Percentiles rank a stretch among this genome's conserved stretches.
Evolutionary conservation across 2,329 filamentous ascomycete species (phyloP).

Genomic region (Neopestalotiopsis rosae): DNA sequence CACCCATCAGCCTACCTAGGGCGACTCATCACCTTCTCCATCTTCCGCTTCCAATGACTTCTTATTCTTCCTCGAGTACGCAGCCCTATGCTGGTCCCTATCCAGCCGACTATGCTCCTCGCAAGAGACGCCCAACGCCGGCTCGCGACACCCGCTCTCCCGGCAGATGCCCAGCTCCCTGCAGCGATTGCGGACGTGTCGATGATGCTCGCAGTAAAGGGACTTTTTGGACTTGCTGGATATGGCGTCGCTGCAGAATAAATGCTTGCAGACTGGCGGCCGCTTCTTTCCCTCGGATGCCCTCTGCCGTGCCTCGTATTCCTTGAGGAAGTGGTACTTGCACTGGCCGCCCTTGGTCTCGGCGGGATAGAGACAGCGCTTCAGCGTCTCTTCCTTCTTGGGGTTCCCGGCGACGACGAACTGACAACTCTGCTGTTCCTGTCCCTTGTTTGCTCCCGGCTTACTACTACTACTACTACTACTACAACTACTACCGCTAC

Average conservation of each 20-base stretch:
- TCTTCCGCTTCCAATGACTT: neutral
- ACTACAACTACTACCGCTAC: no score
- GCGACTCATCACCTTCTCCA: constrained; percentile 6
- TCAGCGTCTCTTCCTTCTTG: neutral
- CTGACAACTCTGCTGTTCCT: neutral
- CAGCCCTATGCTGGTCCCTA: neutral
- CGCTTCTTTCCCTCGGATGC: neutral
- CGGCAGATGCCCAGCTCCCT: neutral
- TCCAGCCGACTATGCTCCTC: neutral
- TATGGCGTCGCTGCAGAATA: neutral
- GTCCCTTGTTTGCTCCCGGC: no score
- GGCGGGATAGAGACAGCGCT: neutral
- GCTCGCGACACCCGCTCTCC: neutral
- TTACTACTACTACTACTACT: no score
- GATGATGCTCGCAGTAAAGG: neutral
- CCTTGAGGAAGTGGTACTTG: neutral
- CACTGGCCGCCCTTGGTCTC: neutral
- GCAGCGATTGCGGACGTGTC: neutral
- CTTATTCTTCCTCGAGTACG: neutral
- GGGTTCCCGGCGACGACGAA: neutral
- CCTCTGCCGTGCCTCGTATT: neutral
- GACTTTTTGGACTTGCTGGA: neutral
- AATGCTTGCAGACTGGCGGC: neutral
- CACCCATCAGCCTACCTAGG: constrained; percentile 4
- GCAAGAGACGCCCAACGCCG: neutral